Base-by-base conservation (phyloP, 2,329 filamentous ascomycete species). In the Aspergillus sp. region DNA sequence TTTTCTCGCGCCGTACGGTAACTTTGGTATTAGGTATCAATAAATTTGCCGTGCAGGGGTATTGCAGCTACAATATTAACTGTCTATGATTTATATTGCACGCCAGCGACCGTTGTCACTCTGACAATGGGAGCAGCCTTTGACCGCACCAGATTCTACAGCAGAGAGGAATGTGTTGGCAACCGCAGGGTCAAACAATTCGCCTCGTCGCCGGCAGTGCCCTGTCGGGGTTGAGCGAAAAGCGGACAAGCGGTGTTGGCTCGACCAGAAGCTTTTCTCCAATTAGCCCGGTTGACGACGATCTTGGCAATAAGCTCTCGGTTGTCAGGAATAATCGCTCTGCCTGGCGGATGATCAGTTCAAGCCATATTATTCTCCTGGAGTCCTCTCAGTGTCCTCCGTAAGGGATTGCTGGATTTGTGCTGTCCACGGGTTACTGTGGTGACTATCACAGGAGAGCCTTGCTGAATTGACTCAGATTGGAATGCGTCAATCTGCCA, bases 21-120 rank as follows among this genome's bases (percentile, higher is more conserved):
- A 48, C 30, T 43, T 43, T 42, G 34, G 53, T 42, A 45, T 32
- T 54, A 42, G 52, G 32, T 54, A 48, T 41, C 52, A 48, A 22
- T 45, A 30, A 36, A 30, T 39, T 39, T 36, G 20, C 45, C 24
- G n/a, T 32, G 24, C 17, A 30, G 15, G n/a, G 24, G 24, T 18
- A 32, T n/a, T 36, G 34, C 34, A 36, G 12, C 34, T n/a, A 36
- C 12, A 36, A 13, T 36, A 15, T n/a, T 36, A 36, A 15, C 3
- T 4, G 26, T 30, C 26, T 30, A 4, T 11, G 8, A 30, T 12
- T 30, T 30, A 30, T 9, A 30, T 11, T 30, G 26, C 8, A 30
- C 3, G 26, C 26, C 8, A 30, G 9, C 26, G 26, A 11, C 26
- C 9, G 15, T 36, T 36, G 34, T 36, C 12, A 36, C 15, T 36